Evolutionary conservation across 768 basidiomycete genomes (phyloP).

Genomic region (Wakefieldia striispora): DNA sequence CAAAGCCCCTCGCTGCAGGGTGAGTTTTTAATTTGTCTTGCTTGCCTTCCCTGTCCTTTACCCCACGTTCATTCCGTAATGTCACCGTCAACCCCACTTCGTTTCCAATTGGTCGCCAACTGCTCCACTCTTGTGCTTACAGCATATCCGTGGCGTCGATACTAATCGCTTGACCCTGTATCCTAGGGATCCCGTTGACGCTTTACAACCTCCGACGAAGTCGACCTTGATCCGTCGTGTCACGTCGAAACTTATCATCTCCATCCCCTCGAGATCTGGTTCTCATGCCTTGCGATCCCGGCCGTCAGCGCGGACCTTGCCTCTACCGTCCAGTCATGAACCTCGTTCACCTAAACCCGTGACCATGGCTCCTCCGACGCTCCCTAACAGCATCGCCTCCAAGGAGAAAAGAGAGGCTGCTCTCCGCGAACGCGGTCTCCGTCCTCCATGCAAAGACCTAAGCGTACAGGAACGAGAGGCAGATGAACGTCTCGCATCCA

Average conservation of each 20-base stretch:
- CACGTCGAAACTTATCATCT: conserved; percentile 27
- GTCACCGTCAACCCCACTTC: not conserved
- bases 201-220: conserved; percentile 5
- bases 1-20: conserved; percentile 1
- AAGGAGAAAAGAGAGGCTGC: conserved; percentile 44
- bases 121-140: too few species aligned
- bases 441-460: conserved; percentile 42
- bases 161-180: not conserved
- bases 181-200: not conserved
- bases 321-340: not conserved
- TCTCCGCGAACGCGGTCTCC: conserved; percentile 57
- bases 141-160: too few species aligned
- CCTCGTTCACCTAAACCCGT: conserved; percentile 4
- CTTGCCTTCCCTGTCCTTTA: not conserved
- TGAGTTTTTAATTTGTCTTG: conserved; percentile 2
- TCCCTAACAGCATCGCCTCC: conserved; percentile 25
- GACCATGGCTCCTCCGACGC: conserved; percentile 7
- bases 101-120: too few species aligned
- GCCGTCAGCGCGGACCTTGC: conserved; percentile 11
- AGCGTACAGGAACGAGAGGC: conserved; percentile 42
- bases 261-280: conserved; percentile 15
- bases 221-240: conserved; percentile 29
- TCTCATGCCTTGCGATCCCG: conserved; percentile 7
- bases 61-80: conserved; percentile 4
- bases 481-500: conserved; percentile 38